Evolutionary conservation across 805 yeast species (phyloP), one percentile per base, ranked within the genome.

Genomic region (Kodamaea nitidulidarum): DNA sequence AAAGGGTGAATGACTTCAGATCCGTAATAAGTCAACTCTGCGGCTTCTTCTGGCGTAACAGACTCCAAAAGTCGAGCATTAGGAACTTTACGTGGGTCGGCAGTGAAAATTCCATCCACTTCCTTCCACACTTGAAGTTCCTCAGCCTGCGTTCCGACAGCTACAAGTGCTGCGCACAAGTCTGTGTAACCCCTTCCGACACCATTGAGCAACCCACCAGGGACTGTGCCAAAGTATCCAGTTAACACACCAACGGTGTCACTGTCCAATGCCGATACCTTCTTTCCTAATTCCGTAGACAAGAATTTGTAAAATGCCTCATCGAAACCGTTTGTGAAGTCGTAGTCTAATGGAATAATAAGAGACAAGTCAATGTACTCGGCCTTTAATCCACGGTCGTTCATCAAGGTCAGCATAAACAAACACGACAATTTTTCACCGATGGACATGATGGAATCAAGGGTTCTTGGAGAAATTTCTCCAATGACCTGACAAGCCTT

Each of bases 131-230:
- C 87, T 67, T 93, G 98, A 46, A 93, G 72, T 64, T 93, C 98
- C 32, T 88, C 95, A 4, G 98, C 97, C 46, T 74, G 78, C 36
- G 84, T 64, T 1, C 97, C 98, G 20, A 93, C 98, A 0, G 98
- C 96, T 28, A 88, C 76, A 55, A 93, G 73, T 1, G 98, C 98
- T 14, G 98, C 98, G 71, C 98, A 93, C 51, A 93, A 70, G 61
- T 93, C 98, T 7, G 98, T 93, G 64, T 93, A 93, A 27, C 98
- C 98, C 57, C 98, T 80, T 32, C 98, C 98, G 41, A 93, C 95
- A 38, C 95, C 87, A 53, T 84, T 84, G 48, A 93, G 69, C 41
- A 93, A 68, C 11, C 98, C 98, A 48, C 96, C 97, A 24, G 97
- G 98, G n/a, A 93, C 84, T 26, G 79, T 71, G 18, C 98, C 98